Percentiles rank a stretch among this genome's conserved stretches.
These are phyloP conservation scores for Sphagnum tenellum DNA, from an alignment of 225 moss, liverwort and hornwort species.

Conservation along the genomic window DNA sequence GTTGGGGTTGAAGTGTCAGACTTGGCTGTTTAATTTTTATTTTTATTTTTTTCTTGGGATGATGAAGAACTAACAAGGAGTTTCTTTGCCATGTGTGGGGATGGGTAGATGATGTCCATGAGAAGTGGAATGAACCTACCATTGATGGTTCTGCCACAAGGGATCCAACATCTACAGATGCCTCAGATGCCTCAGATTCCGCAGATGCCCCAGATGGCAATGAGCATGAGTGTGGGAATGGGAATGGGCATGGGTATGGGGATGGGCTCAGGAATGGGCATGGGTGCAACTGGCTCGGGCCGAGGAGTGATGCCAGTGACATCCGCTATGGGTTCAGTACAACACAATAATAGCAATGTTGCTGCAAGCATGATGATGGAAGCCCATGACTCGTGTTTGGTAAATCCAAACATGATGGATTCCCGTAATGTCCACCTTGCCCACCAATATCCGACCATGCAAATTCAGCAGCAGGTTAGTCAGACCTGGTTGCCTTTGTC, in stretches of 20 bases:
- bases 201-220: not conserved
- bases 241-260: slow-evolving; percentile 35
- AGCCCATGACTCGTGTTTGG: slow-evolving; percentile 54
- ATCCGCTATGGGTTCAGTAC: slow-evolving; percentile 32
- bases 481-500: not conserved
- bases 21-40: no score
- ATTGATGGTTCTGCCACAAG: slow-evolving; percentile 57
- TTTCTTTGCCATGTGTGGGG: not conserved
- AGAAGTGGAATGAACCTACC: slow-evolving; percentile 88
- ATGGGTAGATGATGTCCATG: slow-evolving; percentile 80
- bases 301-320: slow-evolving; percentile 42
- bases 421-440: slow-evolving; percentile 29
- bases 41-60: no score
- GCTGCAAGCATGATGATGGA: slow-evolving; percentile 49
- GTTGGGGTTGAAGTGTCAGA: no score
- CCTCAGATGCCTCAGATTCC: slow-evolving; percentile 55
- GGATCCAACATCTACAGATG: slow-evolving; percentile 78
- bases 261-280: slow-evolving; percentile 43
- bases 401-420: slow-evolving; percentile 42
- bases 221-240: slow-evolving; percentile 9
- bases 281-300: slow-evolving; percentile 34
- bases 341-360: slow-evolving; percentile 38
- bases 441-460: slow-evolving; percentile 58
- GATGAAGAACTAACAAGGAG: no score
- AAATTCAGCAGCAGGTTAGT: slow-evolving; percentile 32